phyloP scores from a whole-genome alignment of 148 eudicot genomes.

The Spergularia marina region DNA sequence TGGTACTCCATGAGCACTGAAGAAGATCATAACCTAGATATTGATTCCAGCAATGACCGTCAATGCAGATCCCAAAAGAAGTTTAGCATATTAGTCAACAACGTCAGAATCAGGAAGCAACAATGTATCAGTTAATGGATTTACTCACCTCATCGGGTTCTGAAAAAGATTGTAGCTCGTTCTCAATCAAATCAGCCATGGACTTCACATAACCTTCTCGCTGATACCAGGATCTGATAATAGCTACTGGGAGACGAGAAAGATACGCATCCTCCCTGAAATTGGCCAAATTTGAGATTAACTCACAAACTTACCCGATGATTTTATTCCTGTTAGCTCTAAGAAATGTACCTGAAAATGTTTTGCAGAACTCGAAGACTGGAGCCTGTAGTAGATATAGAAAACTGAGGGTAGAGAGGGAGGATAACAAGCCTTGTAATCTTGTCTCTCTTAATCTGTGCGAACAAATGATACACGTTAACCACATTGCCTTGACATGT shows the following conservation, averaged over 20 bases:
- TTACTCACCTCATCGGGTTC: slow-evolving; percentile 64
- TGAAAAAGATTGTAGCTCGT: slow-evolving; percentile 65
- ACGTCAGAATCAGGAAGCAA: neutral
- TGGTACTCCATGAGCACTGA: slow-evolving; percentile 99
- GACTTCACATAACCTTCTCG: slow-evolving; percentile 89
- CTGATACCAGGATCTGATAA: slow-evolving; percentile 95
- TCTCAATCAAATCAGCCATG: slow-evolving; percentile 96
- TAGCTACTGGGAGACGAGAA: slow-evolving; percentile 73
- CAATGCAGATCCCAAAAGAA: neutral
- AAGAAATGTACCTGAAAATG: slow-evolving; percentile 56
- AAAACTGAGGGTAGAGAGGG: slow-evolving; percentile 90
- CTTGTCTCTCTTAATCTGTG: slow-evolving; percentile 78
- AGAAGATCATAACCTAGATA: slow-evolving; percentile 89
- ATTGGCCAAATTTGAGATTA: slow-evolving; percentile 14
- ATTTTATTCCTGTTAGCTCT: neutral
- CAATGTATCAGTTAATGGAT: slow-evolving; percentile 9
- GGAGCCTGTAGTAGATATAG: slow-evolving; percentile 94
- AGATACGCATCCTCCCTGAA: slow-evolving; percentile 70
- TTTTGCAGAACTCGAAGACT: slow-evolving; percentile 78
- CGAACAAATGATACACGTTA: slow-evolving; percentile 21
- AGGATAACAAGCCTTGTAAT: slow-evolving; percentile 79
- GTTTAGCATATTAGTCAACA: neutral
- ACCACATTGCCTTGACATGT: slow-evolving; percentile 12
- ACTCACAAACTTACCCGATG: neutral
- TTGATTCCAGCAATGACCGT: slow-evolving; percentile 19